phyloP scores from a whole-genome alignment of 1,284 basidiomycete species.

The Entoloma clypeatum region DNA sequence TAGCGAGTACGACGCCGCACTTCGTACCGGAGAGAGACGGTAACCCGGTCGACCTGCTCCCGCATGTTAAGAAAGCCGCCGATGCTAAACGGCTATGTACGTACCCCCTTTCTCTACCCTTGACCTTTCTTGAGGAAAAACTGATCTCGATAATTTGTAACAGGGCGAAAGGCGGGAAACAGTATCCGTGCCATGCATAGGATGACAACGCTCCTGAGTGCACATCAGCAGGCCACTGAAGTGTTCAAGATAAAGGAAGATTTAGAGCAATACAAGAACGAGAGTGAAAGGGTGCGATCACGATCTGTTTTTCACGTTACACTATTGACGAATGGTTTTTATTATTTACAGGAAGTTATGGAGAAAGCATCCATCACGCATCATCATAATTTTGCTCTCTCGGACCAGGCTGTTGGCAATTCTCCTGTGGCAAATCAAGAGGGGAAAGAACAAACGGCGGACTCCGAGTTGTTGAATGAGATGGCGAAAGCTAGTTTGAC shows the following conservation, averaged over 20 bases:
- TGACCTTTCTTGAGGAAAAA: slow-evolving; percentile 9
- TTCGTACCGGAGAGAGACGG: slow-evolving; percentile 62
- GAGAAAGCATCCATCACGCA: slow-evolving; percentile 46
- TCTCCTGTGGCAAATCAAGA: slow-evolving; percentile 22
- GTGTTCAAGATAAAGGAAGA: slow-evolving; percentile 58
- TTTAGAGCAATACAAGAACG: slow-evolving; percentile 72
- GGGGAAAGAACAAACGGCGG: too few species aligned
- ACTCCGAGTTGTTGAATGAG: slow-evolving; percentile 25
- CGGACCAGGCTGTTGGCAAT: slow-evolving; percentile 25
- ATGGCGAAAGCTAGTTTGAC: slow-evolving; percentile 28
- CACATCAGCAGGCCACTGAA: slow-evolving; percentile 35
- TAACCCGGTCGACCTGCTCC: slow-evolving; percentile 77
- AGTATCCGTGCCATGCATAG: slow-evolving; percentile 83
- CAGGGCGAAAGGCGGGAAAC: slow-evolving; percentile 84
- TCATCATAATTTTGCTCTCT: slow-evolving; percentile 36
- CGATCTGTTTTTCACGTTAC: neutral
- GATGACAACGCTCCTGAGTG: slow-evolving; percentile 55
- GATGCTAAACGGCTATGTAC: slow-evolving; percentile 83
- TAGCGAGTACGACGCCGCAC: slow-evolving; percentile 62
- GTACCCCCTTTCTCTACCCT: slow-evolving; percentile 28
- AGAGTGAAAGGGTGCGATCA: slow-evolving; percentile 56
- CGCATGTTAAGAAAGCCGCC: slow-evolving; percentile 85
- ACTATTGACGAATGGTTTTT: neutral
- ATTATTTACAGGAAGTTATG: slow-evolving; percentile 32
- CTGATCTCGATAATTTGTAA: slow-evolving; percentile 1